Evolutionary conservation across 441 rosid genomes (phyloP).

Genomic region (Gossypium trilobum): DNA sequence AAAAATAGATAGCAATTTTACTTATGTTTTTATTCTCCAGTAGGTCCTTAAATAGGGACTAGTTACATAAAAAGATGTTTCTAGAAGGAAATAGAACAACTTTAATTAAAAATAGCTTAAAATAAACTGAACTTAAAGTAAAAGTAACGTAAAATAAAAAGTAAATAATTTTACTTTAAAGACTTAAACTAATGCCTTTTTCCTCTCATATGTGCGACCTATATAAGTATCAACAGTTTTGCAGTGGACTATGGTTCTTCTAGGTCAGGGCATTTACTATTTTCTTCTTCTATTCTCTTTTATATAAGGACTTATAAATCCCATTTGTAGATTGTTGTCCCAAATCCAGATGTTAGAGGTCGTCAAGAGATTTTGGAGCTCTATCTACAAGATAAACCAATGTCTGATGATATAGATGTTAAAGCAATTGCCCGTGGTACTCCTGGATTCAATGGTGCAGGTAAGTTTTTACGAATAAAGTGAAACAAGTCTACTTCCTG

Average conservation of each 20-base stretch:
- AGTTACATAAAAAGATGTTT: too few species aligned
- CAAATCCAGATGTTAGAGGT: conserved; percentile 87
- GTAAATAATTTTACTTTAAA: too few species aligned
- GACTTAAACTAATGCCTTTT: too few species aligned
- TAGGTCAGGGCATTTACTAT: not conserved
- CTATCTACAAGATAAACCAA: conserved; percentile 81
- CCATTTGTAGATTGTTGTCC: conserved; percentile 69
- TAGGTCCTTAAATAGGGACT: too few species aligned
- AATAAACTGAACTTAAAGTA: too few species aligned
- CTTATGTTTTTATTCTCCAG: too few species aligned
- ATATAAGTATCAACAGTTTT: not conserved
- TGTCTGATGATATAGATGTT: conserved; percentile 74
- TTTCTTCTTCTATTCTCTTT: conserved; percentile 12
- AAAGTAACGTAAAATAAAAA: too few species aligned
- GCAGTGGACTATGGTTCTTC: not conserved
- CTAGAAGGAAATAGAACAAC: too few species aligned
- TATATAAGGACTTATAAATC: conserved; percentile 23
- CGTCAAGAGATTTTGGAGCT: conserved; percentile 94
- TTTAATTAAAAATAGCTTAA: too few species aligned
- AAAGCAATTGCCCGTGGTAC: conserved; percentile 94
- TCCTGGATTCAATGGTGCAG: conserved; percentile 98
- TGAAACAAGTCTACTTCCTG: not conserved
- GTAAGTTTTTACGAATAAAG: conserved; percentile 26
- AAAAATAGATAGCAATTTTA: too few species aligned
- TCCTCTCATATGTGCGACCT: too few species aligned